Evolutionary conservation across 805 yeast species (phyloP).

Genomic region (Wickerhamomyces bovis): DNA sequence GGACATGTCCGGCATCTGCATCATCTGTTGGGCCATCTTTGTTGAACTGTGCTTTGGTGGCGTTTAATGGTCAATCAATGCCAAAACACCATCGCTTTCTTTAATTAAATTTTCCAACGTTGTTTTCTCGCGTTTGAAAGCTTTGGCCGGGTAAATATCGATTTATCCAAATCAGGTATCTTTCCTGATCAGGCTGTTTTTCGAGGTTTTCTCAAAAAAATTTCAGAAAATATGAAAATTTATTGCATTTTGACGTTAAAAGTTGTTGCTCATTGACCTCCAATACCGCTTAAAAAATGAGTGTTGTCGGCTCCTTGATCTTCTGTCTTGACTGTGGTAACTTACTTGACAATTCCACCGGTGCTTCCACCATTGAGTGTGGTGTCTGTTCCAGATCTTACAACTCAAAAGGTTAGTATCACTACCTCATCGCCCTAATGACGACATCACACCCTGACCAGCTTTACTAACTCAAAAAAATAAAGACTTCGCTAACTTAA

Average conservation of each 20-base stretch:
- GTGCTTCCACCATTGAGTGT: conserved; percentile 52
- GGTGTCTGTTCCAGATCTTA: conserved; percentile 40
- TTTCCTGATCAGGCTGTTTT: not conserved
- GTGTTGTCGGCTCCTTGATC: conserved; percentile 91
- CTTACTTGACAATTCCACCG: conserved; percentile 59
- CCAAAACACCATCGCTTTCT: not conserved
- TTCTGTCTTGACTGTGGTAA: conserved; percentile 94
- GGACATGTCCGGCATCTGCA: conserved; percentile 81
- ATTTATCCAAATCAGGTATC: not conserved
- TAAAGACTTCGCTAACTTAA: conserved; percentile 61
- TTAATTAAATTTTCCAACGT: not conserved
- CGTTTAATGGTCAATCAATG: not conserved
- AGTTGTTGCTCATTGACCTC: not conserved
- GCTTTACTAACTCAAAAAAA: conserved; percentile 7
- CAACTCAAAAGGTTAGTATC: conserved; percentile 31
- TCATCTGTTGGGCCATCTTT: conserved; percentile 30
- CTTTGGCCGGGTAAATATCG: not conserved
- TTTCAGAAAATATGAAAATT: not conserved
- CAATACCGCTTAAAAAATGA: conserved; percentile 42
- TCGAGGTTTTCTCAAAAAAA: conserved; percentile 5
- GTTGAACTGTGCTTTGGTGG: not conserved
- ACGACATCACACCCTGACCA: not conserved
- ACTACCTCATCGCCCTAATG: not conserved
- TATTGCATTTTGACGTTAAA: not conserved
- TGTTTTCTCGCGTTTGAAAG: not conserved